Conservation (phyloP, 2,329 filamentous ascomycete genomes). For the Kalmusia sp. region DNA sequence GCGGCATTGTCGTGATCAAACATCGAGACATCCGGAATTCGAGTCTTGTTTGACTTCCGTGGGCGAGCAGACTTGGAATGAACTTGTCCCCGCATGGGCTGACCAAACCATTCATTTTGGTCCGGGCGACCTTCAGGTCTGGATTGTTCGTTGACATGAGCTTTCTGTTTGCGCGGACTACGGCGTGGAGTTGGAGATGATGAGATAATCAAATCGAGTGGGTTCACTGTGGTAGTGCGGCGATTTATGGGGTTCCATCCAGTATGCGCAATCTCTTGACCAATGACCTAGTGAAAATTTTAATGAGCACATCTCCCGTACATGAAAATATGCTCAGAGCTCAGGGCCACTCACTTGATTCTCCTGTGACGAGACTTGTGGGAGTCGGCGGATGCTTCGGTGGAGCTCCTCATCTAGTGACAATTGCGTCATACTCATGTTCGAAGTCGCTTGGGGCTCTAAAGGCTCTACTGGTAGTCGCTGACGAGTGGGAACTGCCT, state of each 20-base stretch:
- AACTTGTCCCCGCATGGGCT: conserved; percentile 16
- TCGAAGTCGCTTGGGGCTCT: conserved; percentile 26
- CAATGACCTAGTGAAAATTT: not conserved
- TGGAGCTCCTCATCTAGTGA: conserved; percentile 15
- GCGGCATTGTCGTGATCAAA: not conserved
- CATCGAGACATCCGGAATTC: not conserved
- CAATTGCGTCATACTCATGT: not conserved
- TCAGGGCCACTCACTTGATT: not conserved
- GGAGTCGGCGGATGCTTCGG: conserved; percentile 14
- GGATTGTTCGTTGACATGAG: conserved; percentile 35
- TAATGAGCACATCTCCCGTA: not conserved
- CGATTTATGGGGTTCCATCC: not conserved
- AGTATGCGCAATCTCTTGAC: not conserved
- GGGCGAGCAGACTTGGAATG: not conserved
- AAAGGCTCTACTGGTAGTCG: conserved; percentile 11
- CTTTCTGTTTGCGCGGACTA: conserved; percentile 7
- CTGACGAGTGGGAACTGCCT: conserved; percentile 3
- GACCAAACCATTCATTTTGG: conserved; percentile 30
- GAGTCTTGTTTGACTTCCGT: conserved; percentile 12
- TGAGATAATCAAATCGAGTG: not conserved
- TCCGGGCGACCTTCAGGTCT: conserved; percentile 24
- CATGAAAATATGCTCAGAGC: not conserved
- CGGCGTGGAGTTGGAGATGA: conserved; percentile 4
- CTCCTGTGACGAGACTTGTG: not conserved
- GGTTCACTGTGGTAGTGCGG: not conserved